These are phyloP conservation scores for Murraya paniculata DNA, from an alignment of 345 rosid genomes.

Conservation along the genomic window DNA sequence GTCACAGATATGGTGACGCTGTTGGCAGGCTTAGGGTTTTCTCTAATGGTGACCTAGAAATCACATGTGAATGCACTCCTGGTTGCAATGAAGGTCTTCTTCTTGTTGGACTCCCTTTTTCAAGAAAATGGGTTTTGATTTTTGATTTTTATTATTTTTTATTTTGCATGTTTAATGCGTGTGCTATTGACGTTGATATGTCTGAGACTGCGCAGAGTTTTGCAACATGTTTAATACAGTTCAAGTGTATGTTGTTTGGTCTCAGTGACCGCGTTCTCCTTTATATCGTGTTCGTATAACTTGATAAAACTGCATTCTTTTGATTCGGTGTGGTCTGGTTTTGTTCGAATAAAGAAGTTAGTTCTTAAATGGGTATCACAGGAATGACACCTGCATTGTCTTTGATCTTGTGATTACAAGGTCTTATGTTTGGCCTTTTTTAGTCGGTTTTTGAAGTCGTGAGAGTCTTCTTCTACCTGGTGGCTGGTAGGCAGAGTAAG, in stretches of 20 bases:
- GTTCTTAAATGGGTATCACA: conserved; percentile 8
- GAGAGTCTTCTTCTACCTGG: conserved; percentile 24
- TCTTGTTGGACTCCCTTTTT: conserved; percentile 1
- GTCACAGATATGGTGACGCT: conserved; percentile 97
- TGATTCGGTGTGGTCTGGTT: conserved; percentile 14
- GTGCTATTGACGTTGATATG: conserved; percentile 42
- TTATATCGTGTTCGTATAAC: conserved; percentile 5
- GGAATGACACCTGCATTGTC: conserved; percentile 21
- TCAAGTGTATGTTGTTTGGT: conserved; percentile 55
- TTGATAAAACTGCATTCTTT: conserved; percentile 27
- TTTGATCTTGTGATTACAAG: conserved; percentile 15
- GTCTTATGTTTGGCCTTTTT: conserved; percentile 5
- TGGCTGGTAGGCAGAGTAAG: conserved; percentile 24
- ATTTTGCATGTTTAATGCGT: conserved; percentile 35
- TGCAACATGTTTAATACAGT: conserved; percentile 23
- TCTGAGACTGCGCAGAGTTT: conserved; percentile 15
- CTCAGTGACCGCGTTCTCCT: conserved; percentile 32
- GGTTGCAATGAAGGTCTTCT: conserved; percentile 96
- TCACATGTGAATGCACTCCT: conserved; percentile 97
- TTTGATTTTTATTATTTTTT: conserved; percentile 31
- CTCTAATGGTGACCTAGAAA: conserved; percentile 84
- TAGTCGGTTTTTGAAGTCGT: conserved; percentile 12
- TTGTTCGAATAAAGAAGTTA: conserved; percentile 9
- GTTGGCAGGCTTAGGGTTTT: conserved; percentile 99
- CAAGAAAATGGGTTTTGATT: conserved; percentile 33